Conservation (phyloP, 352 stramenopile species). For the Pythium monospermum region DNA sequence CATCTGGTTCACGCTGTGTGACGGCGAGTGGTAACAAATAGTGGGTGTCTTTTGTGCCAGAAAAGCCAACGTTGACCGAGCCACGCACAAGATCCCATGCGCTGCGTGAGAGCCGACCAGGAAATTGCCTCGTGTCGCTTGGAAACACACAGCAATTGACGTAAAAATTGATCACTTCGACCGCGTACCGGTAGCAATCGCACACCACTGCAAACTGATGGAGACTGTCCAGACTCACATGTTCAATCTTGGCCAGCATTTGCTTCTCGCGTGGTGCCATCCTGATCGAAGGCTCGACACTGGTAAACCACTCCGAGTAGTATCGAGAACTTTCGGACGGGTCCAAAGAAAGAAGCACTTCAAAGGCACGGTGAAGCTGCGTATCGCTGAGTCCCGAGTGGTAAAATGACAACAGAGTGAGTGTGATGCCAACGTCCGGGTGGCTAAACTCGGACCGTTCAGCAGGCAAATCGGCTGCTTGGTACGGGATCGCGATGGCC, state of each 20-base stretch:
- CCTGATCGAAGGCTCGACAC: conserved; percentile 22
- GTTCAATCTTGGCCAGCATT: conserved; percentile 45
- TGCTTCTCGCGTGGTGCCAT: conserved; percentile 15
- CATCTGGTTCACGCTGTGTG: conserved; percentile 48
- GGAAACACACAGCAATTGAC: conserved; percentile 81
- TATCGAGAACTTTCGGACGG: conserved; percentile 49
- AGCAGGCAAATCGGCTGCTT: conserved; percentile 74
- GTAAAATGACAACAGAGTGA: conserved; percentile 87
- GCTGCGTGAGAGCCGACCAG: conserved; percentile 57
- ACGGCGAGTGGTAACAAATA: conserved; percentile 68
- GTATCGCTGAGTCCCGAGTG: conserved; percentile 49
- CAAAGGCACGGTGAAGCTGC: conserved; percentile 51
- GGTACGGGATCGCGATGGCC: conserved; percentile 82
- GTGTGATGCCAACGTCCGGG: conserved; percentile 74
- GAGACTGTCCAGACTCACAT: conserved; percentile 75
- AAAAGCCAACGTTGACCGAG: conserved; percentile 70
- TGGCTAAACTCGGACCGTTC: conserved; percentile 87
- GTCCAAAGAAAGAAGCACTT: conserved; percentile 54
- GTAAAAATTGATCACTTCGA: conserved; percentile 82
- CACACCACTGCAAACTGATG: conserved; percentile 54
- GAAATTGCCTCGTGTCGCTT: conserved; percentile 74
- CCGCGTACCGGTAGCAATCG: conserved; percentile 52
- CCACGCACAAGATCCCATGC: conserved; percentile 81
- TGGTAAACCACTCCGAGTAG: conserved; percentile 68
- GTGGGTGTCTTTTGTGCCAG: conserved; percentile 89